phyloP scores from a whole-genome alignment of 2,329 filamentous ascomycete species.

The Cladophialophora chaetospira region DNA sequence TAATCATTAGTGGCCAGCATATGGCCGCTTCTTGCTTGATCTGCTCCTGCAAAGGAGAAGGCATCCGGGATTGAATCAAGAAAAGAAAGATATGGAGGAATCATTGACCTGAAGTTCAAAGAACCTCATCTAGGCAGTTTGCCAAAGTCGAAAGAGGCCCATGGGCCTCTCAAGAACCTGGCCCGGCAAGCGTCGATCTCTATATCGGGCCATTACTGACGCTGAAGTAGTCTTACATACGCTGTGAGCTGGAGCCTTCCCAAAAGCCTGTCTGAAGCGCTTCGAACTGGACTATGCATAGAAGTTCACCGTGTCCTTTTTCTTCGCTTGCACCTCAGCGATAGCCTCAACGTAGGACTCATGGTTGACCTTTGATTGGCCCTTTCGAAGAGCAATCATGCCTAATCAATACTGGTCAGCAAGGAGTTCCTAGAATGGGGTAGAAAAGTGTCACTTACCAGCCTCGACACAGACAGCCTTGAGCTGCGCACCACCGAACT shows the following conservation, averaged over 20 bases:
- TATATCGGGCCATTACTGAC: background rate
- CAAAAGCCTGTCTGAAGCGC: background rate
- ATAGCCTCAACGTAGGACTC: constrained; percentile 99
- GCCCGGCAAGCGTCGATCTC: background rate
- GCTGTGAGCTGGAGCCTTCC: background rate
- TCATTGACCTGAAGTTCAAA: no score
- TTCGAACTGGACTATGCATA: constrained; percentile 33
- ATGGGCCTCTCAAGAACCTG: no score
- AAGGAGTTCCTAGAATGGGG: background rate
- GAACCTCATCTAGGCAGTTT: no score
- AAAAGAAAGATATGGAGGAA: no score
- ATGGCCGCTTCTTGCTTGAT: background rate
- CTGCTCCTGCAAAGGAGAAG: background rate
- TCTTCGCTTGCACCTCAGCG: constrained; percentile 83
- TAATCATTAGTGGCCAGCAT: background rate
- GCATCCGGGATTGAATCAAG: background rate
- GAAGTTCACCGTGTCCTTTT: constrained; percentile 70
- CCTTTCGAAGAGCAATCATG: constrained; percentile 95
- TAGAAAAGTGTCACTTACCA: constrained; percentile 9
- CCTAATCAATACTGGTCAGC: constrained; percentile 48
- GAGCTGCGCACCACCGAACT: constrained; percentile 95
- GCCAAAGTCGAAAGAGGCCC: no score
- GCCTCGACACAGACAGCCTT: constrained; percentile 99
- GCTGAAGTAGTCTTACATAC: constrained; percentile 11
- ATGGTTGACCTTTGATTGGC: constrained; percentile 94